These are phyloP conservation scores for Podaxis sp. DNA, from an alignment of 768 basidiomycete species.

Conservation along the genomic window DNA sequence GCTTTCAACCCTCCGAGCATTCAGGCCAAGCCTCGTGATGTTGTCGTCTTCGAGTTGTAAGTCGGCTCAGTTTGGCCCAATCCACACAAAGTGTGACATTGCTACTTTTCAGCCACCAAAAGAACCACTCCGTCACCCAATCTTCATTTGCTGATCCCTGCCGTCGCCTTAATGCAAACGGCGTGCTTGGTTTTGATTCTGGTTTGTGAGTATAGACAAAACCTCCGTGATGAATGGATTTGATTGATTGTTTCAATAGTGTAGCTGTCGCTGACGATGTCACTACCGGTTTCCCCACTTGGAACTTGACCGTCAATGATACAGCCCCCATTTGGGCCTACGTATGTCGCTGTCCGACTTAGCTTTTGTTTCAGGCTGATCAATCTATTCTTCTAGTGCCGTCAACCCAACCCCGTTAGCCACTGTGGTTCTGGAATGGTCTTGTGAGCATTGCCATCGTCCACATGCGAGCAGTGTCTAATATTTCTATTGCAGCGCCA, in stretches of 20 bases:
- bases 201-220: constrained; percentile 41
- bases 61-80: constrained; percentile 15
- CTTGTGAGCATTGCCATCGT: constrained; percentile 30
- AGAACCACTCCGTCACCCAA: constrained; percentile 68
- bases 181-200: constrained; percentile 47
- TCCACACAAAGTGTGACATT: constrained; percentile 6
- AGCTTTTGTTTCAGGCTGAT: background rate
- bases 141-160: constrained; percentile 60
- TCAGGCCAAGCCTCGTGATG: constrained; percentile 47
- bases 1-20: constrained; percentile 48
- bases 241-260: constrained; percentile 18
- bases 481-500: constrained; percentile 29
- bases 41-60: constrained; percentile 57
- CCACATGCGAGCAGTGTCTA: background rate
- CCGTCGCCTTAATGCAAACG: constrained; percentile 34
- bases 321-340: constrained; percentile 58
- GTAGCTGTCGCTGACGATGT: constrained; percentile 36
- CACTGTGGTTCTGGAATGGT: constrained; percentile 55
- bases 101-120: constrained; percentile 40
- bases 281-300: constrained; percentile 45
- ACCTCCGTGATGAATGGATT: background rate
- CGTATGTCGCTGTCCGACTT: constrained; percentile 23
- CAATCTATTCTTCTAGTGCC: constrained; percentile 27
- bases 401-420: constrained; percentile 30
- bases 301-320: constrained; percentile 52